A percentile compares a stretch with the other conserved stretches of the same genome.
Evolutionary conservation across 306 rosid species (phyloP).

Genomic region (Biancaea sappan): DNA sequence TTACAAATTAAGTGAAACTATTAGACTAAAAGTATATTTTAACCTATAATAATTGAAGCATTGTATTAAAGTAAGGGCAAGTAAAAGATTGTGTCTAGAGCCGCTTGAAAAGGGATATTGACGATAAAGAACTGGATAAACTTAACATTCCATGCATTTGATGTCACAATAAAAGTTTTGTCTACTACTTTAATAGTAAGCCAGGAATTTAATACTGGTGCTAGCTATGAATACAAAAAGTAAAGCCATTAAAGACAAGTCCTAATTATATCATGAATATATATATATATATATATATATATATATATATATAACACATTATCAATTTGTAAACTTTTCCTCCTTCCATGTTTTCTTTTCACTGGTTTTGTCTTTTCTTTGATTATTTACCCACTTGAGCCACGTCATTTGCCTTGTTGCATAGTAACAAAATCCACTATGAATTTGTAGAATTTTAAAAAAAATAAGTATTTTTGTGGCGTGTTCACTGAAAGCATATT

Average conservation of each 20-base stretch:
- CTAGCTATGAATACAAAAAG: slow-evolving; percentile 37
- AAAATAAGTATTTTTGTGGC: background rate
- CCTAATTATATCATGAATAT: slow-evolving; percentile 34
- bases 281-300: too few relatives aligned
- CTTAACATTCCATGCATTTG: slow-evolving; percentile 47
- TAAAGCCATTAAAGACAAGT: slow-evolving; percentile 40
- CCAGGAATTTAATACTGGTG: slow-evolving; percentile 38
- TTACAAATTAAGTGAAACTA: too few relatives aligned
- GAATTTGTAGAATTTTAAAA: background rate
- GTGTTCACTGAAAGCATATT: background rate
- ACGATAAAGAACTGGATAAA: slow-evolving; percentile 61
- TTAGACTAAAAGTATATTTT: too few relatives aligned
- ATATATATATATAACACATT: slow-evolving; percentile 28
- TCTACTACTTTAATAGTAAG: slow-evolving; percentile 48
- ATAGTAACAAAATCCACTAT: background rate
- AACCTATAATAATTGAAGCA: slow-evolving; percentile 36
- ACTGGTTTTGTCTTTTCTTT: slow-evolving; percentile 24
- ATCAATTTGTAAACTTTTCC: slow-evolving; percentile 38
- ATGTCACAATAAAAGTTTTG: slow-evolving; percentile 45
- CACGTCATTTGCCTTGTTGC: slow-evolving; percentile 25
- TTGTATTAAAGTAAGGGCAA: slow-evolving; percentile 62
- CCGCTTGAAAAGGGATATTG: slow-evolving; percentile 34
- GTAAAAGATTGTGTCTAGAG: slow-evolving; percentile 50
- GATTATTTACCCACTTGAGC: slow-evolving; percentile 19
- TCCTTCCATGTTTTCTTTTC: slow-evolving; percentile 37